These are phyloP conservation scores for Termitomyces sp. DNA, from an alignment of 768 basidiomycete genomes.

Conservation along the genomic window DNA sequence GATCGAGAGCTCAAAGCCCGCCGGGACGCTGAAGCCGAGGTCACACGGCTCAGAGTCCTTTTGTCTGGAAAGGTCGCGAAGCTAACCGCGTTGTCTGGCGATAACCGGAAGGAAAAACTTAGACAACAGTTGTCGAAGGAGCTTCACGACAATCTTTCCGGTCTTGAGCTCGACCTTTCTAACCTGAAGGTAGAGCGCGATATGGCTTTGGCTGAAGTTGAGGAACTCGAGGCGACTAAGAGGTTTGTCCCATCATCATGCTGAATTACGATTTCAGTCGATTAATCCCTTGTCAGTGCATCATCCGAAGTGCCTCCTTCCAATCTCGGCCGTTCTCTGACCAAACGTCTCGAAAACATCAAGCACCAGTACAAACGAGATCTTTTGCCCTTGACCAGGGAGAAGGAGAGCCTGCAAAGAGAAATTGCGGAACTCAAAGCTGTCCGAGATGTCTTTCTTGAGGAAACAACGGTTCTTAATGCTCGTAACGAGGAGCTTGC, in stretches of 20 bases:
- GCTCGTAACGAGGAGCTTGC: constrained; percentile 90
- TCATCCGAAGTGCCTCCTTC: constrained; percentile 31
- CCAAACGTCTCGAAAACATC: constrained; percentile 79
- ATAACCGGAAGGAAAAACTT: constrained; percentile 70
- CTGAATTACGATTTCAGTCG: background rate
- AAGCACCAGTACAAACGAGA: constrained; percentile 86
- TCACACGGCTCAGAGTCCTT: constrained; percentile 76
- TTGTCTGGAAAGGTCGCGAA: constrained; percentile 87
- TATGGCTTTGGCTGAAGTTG: constrained; percentile 87
- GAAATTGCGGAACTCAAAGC: constrained; percentile 87
- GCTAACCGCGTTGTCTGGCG: constrained; percentile 79
- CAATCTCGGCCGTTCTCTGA: constrained; percentile 64
- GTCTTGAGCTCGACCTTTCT: constrained; percentile 81
- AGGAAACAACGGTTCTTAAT: constrained; percentile 88
- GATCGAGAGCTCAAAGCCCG: constrained; percentile 85
- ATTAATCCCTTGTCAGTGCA: constrained; percentile 18
- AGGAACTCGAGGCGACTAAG: constrained; percentile 75
- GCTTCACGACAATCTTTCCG: constrained; percentile 66
- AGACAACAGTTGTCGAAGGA: constrained; percentile 78
- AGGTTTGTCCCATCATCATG: constrained; percentile 40
- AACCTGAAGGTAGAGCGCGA: constrained; percentile 87
- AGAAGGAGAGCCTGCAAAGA: constrained; percentile 71
- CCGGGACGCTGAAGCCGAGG: constrained; percentile 89
- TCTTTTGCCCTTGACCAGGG: constrained; percentile 74
- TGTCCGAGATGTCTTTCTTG: constrained; percentile 79